These are phyloP conservation scores for Saccharomycopsis selenospora DNA, from an alignment of 805 yeast genomes.

Conservation along the genomic window DNA sequence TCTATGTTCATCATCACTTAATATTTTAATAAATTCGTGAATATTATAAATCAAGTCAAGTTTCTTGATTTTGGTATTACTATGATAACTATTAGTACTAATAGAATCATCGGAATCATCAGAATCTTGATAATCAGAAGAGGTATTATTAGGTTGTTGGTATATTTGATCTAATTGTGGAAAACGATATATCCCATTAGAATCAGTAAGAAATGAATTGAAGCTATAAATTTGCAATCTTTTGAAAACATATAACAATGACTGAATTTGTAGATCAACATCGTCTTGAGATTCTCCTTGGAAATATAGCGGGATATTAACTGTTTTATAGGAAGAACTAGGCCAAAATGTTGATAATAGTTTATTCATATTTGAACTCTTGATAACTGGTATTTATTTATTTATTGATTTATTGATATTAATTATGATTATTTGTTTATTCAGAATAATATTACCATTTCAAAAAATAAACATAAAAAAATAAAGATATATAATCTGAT, in stretches of 20 bases:
- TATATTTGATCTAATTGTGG: slow-evolving; percentile 5
- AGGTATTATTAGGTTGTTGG: not conserved
- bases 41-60: slow-evolving; percentile 52
- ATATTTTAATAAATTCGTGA: slow-evolving; percentile 33
- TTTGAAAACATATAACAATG: slow-evolving; percentile 51
- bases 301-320: slow-evolving; percentile 42
- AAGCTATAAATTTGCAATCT: slow-evolving; percentile 40
- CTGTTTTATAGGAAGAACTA: slow-evolving; percentile 18
- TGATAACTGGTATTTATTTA: too few species aligned
- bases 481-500: too few species aligned
- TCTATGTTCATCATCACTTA: slow-evolving; percentile 54
- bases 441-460: too few species aligned
- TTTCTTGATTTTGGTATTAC: slow-evolving; percentile 25
- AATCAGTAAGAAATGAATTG: slow-evolving; percentile 35
- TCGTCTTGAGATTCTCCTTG: slow-evolving; percentile 47
- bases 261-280: slow-evolving; percentile 53
- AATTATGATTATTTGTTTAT: too few species aligned
- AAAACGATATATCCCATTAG: slow-evolving; percentile 25
- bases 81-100: slow-evolving; percentile 23
- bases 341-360: not conserved
- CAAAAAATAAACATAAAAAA: too few species aligned
- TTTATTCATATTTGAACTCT: not conserved
- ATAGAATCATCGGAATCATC: slow-evolving; percentile 8
- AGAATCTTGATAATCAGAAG: not conserved
- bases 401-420: too few species aligned